Evolutionary conservation across 1,284 basidiomycete species (phyloP).

Genomic region (Malassezia slooffiae): DNA sequence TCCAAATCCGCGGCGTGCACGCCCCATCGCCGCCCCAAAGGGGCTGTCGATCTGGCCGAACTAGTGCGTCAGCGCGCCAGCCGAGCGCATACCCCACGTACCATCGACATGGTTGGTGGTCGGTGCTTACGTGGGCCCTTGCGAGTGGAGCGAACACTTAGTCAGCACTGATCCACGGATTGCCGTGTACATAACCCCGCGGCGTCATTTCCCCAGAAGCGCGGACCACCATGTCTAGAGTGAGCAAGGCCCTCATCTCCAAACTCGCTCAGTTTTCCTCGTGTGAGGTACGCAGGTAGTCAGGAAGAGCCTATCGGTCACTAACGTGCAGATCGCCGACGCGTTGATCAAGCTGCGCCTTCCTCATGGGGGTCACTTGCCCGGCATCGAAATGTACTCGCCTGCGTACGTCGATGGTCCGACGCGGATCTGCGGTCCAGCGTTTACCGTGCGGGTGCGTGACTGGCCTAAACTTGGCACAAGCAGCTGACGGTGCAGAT

Average conservation of each 20-base stretch:
- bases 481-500: too few relatives aligned
- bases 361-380: constrained; percentile 66
- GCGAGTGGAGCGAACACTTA: too few relatives aligned
- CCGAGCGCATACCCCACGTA: background rate
- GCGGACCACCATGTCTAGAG: constrained; percentile 1
- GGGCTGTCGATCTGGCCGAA: constrained; percentile 5
- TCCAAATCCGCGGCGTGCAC: constrained; percentile 11
- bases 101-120: constrained; percentile 9
- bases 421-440: constrained; percentile 55
- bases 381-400: constrained; percentile 62
- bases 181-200: too few relatives aligned
- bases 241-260: background rate
- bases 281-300: constrained; percentile 8
- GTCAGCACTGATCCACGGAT: too few relatives aligned
- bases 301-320: too few relatives aligned
- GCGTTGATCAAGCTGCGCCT: constrained; percentile 73
- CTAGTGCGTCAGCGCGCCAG: background rate
- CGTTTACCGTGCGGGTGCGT: constrained; percentile 67
- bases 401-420: constrained; percentile 37
- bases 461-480: background rate
- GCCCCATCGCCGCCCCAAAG: constrained; percentile 2
- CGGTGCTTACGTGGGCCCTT: background rate
- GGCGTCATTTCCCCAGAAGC: too few relatives aligned
- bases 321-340: constrained; percentile 61
- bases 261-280: constrained; percentile 8